These are phyloP conservation scores for Auriculariales sp. DNA, from an alignment of 768 basidiomycete species.

Conservation along the genomic window DNA sequence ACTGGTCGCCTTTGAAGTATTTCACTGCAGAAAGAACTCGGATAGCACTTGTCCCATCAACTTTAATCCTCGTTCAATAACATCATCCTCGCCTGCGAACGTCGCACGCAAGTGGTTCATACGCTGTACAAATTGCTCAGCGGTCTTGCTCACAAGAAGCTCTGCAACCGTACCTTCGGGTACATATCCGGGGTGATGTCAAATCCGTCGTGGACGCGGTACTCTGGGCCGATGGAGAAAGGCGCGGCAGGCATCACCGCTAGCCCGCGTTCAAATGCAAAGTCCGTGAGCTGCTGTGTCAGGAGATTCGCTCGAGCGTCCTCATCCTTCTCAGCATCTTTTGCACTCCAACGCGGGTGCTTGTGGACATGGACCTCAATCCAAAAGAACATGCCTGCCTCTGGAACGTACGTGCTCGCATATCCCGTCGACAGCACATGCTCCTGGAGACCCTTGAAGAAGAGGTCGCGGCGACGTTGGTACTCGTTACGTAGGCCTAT, in stretches of 20 bases:
- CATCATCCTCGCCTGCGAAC: slow-evolving; percentile 33
- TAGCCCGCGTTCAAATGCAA: slow-evolving; percentile 24
- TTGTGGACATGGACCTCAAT: slow-evolving; percentile 27
- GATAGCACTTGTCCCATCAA: slow-evolving; percentile 23
- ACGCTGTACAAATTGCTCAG: slow-evolving; percentile 19
- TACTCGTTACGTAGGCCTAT: slow-evolving; percentile 33
- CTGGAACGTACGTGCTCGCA: slow-evolving; percentile 21
- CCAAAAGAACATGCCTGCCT: slow-evolving; percentile 47
- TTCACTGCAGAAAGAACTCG: no score
- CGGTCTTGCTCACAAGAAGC: no score
- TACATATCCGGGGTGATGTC: slow-evolving; percentile 18
- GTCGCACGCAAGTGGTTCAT: slow-evolving; percentile 30
- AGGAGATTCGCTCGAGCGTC: no score
- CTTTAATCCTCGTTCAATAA: no score
- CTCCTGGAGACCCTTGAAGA: slow-evolving; percentile 24
- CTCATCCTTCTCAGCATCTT: no score
- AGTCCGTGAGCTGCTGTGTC: slow-evolving; percentile 31
- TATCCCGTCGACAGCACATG: slow-evolving; percentile 19
- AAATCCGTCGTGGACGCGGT: slow-evolving; percentile 10
- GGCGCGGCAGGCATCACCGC: slow-evolving; percentile 35
- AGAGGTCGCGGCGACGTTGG: slow-evolving; percentile 31
- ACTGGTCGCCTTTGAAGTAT: no score
- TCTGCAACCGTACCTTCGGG: slow-evolving; percentile 23
- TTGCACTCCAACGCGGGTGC: no score
- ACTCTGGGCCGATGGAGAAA: slow-evolving; percentile 24